Percentiles rank a stretch among this genome's conserved stretches.
Conservation (phyloP, 345 rosid species). For the Syzygium jambos region DNA sequence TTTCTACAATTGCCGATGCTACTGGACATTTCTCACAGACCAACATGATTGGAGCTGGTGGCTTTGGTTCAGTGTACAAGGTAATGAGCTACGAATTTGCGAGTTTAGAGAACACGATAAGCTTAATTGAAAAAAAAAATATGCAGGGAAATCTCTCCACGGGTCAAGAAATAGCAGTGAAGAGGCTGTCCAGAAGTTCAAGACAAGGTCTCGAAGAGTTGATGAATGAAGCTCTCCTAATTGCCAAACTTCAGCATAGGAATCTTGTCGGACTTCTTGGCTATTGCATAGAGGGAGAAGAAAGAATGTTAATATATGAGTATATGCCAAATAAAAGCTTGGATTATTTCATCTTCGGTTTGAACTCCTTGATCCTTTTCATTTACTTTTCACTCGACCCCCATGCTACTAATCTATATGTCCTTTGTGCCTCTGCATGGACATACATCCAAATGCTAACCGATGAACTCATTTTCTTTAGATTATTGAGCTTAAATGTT, state of each 20-base stretch:
- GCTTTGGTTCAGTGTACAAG: constrained; percentile 2
- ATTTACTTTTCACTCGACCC: background rate
- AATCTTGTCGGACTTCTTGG: background rate
- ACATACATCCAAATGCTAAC: background rate
- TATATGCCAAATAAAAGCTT: background rate
- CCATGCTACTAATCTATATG: background rate
- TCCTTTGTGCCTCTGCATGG: background rate
- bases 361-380: background rate
- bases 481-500: background rate
- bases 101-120: background rate
- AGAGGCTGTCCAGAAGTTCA: constrained; percentile 14
- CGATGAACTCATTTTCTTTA: background rate
- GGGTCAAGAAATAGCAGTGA: background rate
- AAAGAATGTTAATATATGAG: background rate
- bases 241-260: background rate
- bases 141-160: background rate
- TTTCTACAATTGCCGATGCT: background rate
- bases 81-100: background rate
- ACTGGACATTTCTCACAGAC: background rate
- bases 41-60: background rate
- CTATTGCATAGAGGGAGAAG: background rate
- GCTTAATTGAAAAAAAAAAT: background rate
- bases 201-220: background rate
- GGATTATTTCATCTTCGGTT: background rate
- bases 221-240: background rate